These are phyloP conservation scores for Colletotrichum sp. DNA, from an alignment of 2,329 filamentous ascomycete species.

Conservation along the genomic window DNA sequence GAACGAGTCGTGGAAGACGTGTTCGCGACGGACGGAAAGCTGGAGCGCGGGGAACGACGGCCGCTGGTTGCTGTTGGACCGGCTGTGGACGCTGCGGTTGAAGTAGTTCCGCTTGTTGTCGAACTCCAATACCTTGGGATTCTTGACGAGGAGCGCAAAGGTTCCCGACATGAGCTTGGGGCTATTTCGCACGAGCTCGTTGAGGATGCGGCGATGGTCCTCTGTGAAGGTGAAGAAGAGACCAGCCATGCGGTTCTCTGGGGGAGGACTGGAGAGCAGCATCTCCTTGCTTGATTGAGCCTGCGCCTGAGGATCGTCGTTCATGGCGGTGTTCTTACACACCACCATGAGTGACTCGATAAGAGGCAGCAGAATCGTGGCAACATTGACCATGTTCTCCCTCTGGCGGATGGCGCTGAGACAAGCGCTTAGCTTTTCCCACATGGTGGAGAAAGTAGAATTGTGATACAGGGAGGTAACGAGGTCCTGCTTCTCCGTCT, in stretches of 20 bases:
- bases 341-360: constrained; percentile 99
- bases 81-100: constrained; percentile 84
- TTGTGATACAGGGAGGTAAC: constrained; percentile 90
- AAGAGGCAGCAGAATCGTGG: constrained; percentile 90
- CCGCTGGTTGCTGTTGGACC: constrained; percentile 71
- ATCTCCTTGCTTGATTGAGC: constrained; percentile 63
- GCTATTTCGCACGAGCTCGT: constrained; percentile 95
- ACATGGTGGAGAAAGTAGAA: constrained; percentile 86
- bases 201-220: constrained; percentile 95
- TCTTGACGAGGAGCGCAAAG: constrained; percentile 94
- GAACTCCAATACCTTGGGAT: constrained; percentile 97
- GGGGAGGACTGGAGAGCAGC: constrained; percentile 72
- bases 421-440: constrained; percentile 90
- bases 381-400: constrained; percentile 96
- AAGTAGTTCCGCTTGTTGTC: constrained; percentile 99
- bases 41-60: constrained; percentile 77
- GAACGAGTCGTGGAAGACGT: constrained; percentile 98
- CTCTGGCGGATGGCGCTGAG: constrained; percentile 86
- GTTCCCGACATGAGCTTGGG: constrained; percentile 99
- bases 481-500: constrained; percentile 79
- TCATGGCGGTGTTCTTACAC: constrained; percentile 93
- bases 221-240: constrained; percentile 98
- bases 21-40: constrained; percentile 87
- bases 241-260: constrained; percentile 82
- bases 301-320: constrained; percentile 60